Conservation (phyloP, 768 basidiomycete species). For the Lactarius tabidus region DNA sequence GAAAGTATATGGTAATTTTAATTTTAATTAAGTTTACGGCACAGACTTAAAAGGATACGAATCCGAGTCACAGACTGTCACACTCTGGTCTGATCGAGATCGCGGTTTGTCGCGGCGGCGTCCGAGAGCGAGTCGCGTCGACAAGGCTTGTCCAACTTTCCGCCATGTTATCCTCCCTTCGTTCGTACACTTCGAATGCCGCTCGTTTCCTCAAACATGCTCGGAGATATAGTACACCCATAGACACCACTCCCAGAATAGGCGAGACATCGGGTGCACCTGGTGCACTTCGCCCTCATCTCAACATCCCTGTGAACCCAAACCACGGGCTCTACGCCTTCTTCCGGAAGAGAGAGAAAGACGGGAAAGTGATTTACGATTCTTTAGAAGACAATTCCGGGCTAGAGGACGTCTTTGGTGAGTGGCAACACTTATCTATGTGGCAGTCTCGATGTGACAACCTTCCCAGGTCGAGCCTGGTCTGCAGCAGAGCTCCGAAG, state of each 20-base stretch:
- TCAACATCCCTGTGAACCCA: constrained; percentile 43
- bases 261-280: constrained; percentile 7
- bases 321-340: constrained; percentile 78
- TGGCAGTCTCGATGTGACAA: constrained; percentile 10
- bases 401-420: constrained; percentile 36
- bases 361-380: constrained; percentile 54
- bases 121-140: neutral
- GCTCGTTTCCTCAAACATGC: neutral
- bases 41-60: neutral
- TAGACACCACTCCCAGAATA: constrained; percentile 4
- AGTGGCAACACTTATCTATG: constrained; percentile 29
- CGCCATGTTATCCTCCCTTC: constrained; percentile 20
- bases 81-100: neutral
- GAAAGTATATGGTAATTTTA: neutral
- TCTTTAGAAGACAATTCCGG: constrained; percentile 37
- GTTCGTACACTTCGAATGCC: constrained; percentile 1
- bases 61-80: neutral
- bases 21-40: neutral
- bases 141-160: neutral
- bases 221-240: constrained; percentile 19
- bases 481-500: constrained; percentile 77
- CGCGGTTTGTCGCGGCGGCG: neutral
- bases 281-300: constrained; percentile 41
- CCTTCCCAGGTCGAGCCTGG: constrained; percentile 78
- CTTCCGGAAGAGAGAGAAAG: constrained; percentile 54